Percentiles rank a stretch among this genome's conserved stretches.
Conservation (phyloP, 1,284 basidiomycete genomes). For the Psilocybe mexicana region DNA sequence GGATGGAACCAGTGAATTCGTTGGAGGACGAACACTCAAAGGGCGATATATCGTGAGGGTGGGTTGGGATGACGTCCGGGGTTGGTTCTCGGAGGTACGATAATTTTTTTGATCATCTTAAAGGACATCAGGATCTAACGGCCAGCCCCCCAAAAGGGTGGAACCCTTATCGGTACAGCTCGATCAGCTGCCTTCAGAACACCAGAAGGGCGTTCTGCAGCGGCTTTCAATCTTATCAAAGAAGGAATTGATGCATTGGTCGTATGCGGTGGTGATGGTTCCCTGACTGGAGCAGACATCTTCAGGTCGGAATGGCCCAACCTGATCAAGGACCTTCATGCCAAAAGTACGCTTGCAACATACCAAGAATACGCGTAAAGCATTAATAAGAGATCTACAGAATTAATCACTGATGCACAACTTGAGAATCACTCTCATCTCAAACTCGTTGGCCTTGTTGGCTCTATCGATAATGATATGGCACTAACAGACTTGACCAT, state of each 20-base stretch:
- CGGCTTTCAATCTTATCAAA: conserved; percentile 89
- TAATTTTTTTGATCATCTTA: neutral
- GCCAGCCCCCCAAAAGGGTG: conserved; percentile 58
- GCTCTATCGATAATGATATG: conserved; percentile 99
- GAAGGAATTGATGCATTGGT: conserved; percentile 97
- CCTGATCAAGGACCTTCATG: conserved; percentile 70
- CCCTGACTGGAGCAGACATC: conserved; percentile 92
- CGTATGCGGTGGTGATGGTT: conserved; percentile 97
- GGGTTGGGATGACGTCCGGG: conserved; percentile 97
- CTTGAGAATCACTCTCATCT: conserved; percentile 76
- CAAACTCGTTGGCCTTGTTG: conserved; percentile 95
- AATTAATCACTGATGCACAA: conserved; percentile 78
- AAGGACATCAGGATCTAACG: neutral
- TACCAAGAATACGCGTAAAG: neutral
- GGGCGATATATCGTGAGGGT: conserved; percentile 95
- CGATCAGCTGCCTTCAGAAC: conserved; percentile 89
- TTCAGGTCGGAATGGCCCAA: conserved; percentile 94
- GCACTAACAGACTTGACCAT: conserved; percentile 97
- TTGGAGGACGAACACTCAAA: conserved; percentile 71
- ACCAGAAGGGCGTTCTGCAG: conserved; percentile 81
- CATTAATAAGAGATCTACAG: conserved; percentile 33
- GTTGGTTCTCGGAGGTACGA: conserved; percentile 87
- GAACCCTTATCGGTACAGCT: conserved; percentile 95
- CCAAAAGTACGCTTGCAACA: conserved; percentile 45
- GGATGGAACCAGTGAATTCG: conserved; percentile 87